Conservation (phyloP, 2,329 filamentous ascomycete genomes). For the Aureobasidium namibiae region DNA sequence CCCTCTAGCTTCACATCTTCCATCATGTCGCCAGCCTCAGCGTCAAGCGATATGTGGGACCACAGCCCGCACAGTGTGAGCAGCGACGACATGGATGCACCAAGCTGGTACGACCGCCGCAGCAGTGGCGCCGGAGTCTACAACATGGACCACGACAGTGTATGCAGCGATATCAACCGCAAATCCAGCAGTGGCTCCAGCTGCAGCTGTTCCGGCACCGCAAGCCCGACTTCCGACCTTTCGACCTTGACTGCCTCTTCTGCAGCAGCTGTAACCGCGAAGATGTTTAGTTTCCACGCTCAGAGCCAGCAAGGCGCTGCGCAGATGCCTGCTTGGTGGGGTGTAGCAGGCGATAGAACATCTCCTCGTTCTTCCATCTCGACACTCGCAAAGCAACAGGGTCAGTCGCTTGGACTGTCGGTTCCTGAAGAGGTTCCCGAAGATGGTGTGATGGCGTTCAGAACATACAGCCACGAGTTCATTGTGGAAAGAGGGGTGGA, state of each 20-base stretch:
- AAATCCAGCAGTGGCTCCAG: constrained; percentile 6
- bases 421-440: not conserved
- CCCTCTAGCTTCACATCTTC: not conserved
- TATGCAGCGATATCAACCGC: not conserved
- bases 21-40: not conserved
- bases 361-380: not conserved
- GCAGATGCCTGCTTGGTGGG: constrained; percentile 4
- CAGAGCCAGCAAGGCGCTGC: not conserved
- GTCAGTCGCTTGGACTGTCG: not conserved
- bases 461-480: not conserved
- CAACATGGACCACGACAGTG: constrained; percentile 13
- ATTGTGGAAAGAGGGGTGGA: not conserved
- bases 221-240: not conserved
- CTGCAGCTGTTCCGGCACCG: not conserved
- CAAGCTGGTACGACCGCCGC: not conserved
- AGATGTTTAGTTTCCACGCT: not conserved
- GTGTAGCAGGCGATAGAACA: not conserved
- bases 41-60: not conserved
- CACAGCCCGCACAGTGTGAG: not conserved
- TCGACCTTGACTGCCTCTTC: not conserved
- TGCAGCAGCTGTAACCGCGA: not conserved
- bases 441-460: not conserved
- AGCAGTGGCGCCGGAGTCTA: constrained; percentile 3
- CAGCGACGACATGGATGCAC: not conserved
- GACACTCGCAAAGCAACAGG: not conserved